Base-by-base conservation (phyloP, 768 basidiomycete genomes). In the Termitomyces sp. region DNA sequence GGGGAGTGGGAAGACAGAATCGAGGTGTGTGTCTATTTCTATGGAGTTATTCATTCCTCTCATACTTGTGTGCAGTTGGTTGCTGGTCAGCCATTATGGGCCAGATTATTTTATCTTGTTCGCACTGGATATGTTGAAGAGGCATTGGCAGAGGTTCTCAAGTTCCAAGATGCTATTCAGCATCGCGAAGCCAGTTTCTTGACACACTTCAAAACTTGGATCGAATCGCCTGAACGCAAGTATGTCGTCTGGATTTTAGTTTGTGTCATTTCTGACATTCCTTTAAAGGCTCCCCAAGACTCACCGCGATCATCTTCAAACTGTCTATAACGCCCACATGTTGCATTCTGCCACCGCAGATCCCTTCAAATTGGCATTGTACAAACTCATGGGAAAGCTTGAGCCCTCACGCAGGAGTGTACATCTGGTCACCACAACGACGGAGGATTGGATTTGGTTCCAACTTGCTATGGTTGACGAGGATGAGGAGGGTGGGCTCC, bases 361-460 rank as follows among this genome's bases (percentile, higher is more conserved):
- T 68, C 95, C 95, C 0, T 98, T 94, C 80, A 98, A 98, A 67
- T 84, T 95, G 52, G 95, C 94, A 0, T 70, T 99, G 32, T 98
- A 97, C 77, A 98, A 97, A 69, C 75, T 99, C 35, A 88, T 98
- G 77, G 96, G 93, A 43, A 90, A 90, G 63, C 80, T 96, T 51
- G 97, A 99, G 62, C 84, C 93, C 1, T 71, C 81, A 5, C 78
- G 90, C 54, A 80, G 93, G 46, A 88, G 83, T 62, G 85, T 95
- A 2, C 80, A 84, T 5, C 82, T 85, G 40, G 93, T 98, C 5
- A 98, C 94, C 0, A 81, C 81, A 10, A 95, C 94, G 1, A 94
- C 92, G 2, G 97, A 98, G 67, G 97, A 99, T 69, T 99, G 96
- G 96, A 75, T 98, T 35, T 99, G 96, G 96, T 87, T 95, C 76